These are phyloP conservation scores for Paramecium primaurelia DNA, from an alignment of 73 alveolate species.

Conservation along the genomic window DNA sequence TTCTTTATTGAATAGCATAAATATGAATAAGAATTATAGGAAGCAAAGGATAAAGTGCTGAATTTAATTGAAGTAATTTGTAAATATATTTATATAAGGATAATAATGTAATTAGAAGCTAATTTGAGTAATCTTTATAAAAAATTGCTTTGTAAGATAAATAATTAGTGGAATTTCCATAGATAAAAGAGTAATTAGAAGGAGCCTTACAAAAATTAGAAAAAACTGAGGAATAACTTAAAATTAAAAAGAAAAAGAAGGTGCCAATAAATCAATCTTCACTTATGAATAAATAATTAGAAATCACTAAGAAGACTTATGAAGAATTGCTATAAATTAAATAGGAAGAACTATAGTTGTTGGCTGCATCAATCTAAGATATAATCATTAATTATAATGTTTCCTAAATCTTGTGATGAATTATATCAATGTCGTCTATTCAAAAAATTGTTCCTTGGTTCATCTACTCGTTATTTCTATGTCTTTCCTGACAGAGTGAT, in stretches of 20 bases:
- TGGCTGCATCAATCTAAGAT: constrained; percentile 16
- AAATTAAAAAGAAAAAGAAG: neutral
- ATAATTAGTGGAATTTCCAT: neutral
- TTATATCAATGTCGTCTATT: constrained; percentile 7
- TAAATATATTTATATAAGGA: neutral
- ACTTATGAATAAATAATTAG: neutral
- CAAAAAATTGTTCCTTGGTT: constrained; percentile 31
- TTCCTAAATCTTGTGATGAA: constrained; percentile 53
- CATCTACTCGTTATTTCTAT: neutral
- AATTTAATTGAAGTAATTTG: neutral
- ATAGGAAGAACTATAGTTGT: neutral
- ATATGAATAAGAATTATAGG: neutral
- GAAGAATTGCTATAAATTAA: neutral
- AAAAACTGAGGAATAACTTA: neutral
- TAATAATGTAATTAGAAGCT: neutral
- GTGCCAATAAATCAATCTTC: neutral
- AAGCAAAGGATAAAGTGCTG: neutral
- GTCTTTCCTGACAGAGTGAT: neutral
- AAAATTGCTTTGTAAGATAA: neutral
- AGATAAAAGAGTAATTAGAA: neutral
- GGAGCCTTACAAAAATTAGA: neutral
- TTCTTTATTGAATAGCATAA: neutral
- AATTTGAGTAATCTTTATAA: neutral
- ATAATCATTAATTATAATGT: constrained; percentile 48
- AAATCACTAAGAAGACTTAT: constrained; percentile 2